These are phyloP conservation scores for Cryptosporidium ubiquitum DNA, from an alignment of 169 alveolate species.

Conservation along the genomic window DNA sequence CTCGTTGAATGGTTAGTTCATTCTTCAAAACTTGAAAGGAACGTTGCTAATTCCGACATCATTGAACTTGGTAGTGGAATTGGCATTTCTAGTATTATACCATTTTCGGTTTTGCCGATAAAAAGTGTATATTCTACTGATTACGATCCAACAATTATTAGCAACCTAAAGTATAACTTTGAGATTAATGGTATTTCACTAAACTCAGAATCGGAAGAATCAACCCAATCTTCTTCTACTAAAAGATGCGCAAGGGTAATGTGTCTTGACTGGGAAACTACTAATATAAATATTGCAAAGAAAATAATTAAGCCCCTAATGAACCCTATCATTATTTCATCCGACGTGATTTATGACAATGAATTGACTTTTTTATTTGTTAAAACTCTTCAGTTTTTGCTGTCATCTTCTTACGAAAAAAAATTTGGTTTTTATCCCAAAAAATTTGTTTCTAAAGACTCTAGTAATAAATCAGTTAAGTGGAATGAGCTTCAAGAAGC, in stretches of 20 bases:
- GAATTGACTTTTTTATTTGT: slow-evolving; percentile 18
- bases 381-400: neutral
- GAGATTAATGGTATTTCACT: slow-evolving; percentile 19
- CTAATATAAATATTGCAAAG: neutral
- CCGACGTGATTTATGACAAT: slow-evolving; percentile 67
- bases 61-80: slow-evolving; percentile 72
- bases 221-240: neutral
- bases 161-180: slow-evolving; percentile 32
- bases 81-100: slow-evolving; percentile 52
- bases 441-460: neutral
- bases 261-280: slow-evolving; percentile 68
- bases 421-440: slow-evolving; percentile 7
- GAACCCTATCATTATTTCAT: slow-evolving; percentile 55
- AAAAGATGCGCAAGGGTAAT: neutral
- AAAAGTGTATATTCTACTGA: slow-evolving; percentile 50
- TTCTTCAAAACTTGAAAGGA: slow-evolving; percentile 5
- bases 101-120: slow-evolving; percentile 13
- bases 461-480: neutral
- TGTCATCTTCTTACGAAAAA: slow-evolving; percentile 6
- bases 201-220: neutral
- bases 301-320: slow-evolving; percentile 5
- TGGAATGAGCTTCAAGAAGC: slow-evolving; percentile 36
- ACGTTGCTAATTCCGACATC: neutral
- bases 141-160: slow-evolving; percentile 6
- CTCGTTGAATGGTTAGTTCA: slow-evolving; percentile 54